Conservation (phyloP, 768 basidiomycete genomes). For the Tricholoma matsutake region DNA sequence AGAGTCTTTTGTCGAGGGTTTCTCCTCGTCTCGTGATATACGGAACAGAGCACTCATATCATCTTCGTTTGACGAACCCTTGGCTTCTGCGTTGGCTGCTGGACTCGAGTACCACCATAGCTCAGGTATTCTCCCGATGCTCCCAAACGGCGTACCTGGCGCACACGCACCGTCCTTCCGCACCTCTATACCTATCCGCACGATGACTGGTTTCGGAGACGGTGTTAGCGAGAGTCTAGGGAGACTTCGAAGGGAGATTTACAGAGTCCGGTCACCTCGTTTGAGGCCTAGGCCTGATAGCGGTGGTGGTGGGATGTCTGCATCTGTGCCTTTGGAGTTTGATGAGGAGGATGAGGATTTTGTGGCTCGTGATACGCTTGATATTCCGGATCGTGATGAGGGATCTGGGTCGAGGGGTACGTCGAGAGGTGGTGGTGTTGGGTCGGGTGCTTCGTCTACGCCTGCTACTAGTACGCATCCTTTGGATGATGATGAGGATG, state of each 20-base stretch:
- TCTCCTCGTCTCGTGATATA: slow-evolving; percentile 38
- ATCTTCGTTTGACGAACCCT: slow-evolving; percentile 74
- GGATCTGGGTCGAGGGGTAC: slow-evolving; percentile 18
- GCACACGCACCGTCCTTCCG: slow-evolving; percentile 34
- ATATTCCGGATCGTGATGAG: slow-evolving; percentile 6
- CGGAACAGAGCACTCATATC: slow-evolving; percentile 30
- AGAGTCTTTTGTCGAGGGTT: slow-evolving; percentile 55
- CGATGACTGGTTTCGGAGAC: slow-evolving; percentile 49
- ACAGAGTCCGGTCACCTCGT: slow-evolving; percentile 46
- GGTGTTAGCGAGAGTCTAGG: slow-evolving; percentile 62
- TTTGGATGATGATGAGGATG: slow-evolving; percentile 32
- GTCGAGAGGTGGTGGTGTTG: slow-evolving; percentile 22
- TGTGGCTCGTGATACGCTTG: slow-evolving; percentile 21
- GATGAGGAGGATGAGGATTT: slow-evolving; percentile 72
- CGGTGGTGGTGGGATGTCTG: slow-evolving; percentile 14
- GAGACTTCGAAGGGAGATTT: slow-evolving; percentile 54
- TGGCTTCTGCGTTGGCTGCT: slow-evolving; percentile 68
- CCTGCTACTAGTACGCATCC: slow-evolving; percentile 36
- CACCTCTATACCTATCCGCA: slow-evolving; percentile 56
- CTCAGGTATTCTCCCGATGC: slow-evolving; percentile 64
- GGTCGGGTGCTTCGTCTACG: slow-evolving; percentile 32
- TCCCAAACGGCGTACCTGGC: slow-evolving; percentile 65
- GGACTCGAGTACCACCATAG: slow-evolving; percentile 50
- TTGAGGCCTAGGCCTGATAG: slow-evolving; percentile 25
- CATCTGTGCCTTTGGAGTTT: slow-evolving; percentile 51